Base-by-base conservation (phyloP, 2,329 filamentous ascomycete genomes). In the Elsinoe australis region DNA sequence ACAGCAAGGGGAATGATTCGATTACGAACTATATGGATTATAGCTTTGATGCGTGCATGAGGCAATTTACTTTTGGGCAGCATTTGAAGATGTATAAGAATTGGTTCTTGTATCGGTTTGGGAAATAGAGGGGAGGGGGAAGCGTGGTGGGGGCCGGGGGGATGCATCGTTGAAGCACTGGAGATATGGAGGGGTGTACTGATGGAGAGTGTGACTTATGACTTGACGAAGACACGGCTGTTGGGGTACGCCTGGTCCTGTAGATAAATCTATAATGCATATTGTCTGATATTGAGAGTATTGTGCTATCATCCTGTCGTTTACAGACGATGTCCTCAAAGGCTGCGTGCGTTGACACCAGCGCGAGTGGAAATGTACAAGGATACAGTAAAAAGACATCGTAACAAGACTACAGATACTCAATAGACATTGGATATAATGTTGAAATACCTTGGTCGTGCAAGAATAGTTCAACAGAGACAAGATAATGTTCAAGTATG, bases 11-110 rank as follows among this genome's bases (percentile, higher is more conserved):
- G 0, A 46, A 66, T 10, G 76, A 79, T 59, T 64, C 71, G 3
- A 72, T 79, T 47, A 71, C 75, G 50, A 77, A 79, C 56, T 79
- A 73, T 55, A 79, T 80, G 76, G 76, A 80, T 59, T 78, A 79
- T 58, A 71, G 68, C 3, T 70, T 65, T 6, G 76, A 79, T 64
- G 68, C 65, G 15, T 79, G 75, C 53, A 78, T 78, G 58, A 66
- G 66, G 52, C 64, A 60, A 1, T 79, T 79, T 52, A 76, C 74
- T 4, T 56, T 62, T 1, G 63, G 66, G 31, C 75, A 79, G 64
- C 62, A 67, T 14, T 58, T 64, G 49, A 61, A 75, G 46, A 78
- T 79, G 68, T 63, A 67, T 53, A 70, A 60, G 54, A 69, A 78
- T 64, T 79, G 71, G 69, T 61, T 56, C 24, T 63, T 68, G 54